Base-by-base conservation (phyloP, 2,329 filamentous ascomycete genomes). In the Fusarium penzigii region DNA sequence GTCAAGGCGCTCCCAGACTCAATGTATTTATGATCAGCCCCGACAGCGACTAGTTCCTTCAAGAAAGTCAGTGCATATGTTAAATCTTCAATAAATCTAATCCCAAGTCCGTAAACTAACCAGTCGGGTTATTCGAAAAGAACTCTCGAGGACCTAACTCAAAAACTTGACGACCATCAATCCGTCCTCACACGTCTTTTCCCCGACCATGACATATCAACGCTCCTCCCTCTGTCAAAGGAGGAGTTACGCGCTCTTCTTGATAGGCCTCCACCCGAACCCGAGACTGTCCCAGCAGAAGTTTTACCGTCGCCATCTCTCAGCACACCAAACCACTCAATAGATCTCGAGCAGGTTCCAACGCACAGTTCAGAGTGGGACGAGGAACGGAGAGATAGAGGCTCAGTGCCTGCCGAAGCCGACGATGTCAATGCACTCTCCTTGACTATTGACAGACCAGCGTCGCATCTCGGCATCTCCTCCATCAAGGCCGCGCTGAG, bases 401-500 rank as follows among this genome's bases (percentile, higher is more conserved):
- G 46, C 12, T 29, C 29, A 13, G 32, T 51, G 36, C 48, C 51
- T n/a, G 17, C 32, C 2, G 52, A 46, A 9, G 49, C 47, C 17
- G 55, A 57, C n/a, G 52, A 57, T 13, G 52, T 68, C 34, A 69
- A 69, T 20, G 86, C 85, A 0, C 74, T 90, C 2, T 89, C 86
- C 65, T 80, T 80, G 34, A 72, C 74, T 2, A 72, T 79, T 6
- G 81, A 88, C 51, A 81, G 85, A 41, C 82, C 84, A 58, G 43
- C 50, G 2, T 81, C 87, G 3, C 90, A 90, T 63, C 75, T 90
- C 4, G 87, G 87, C 2, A 85, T 88, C 14, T 90, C 88, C 0
- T 90, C 87, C 2, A 87, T 90, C 64, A 88, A 88, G 64, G 87
- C 87, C 2, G 87, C 87, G 2, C 76, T 90, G 36, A 84, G 88